These are phyloP conservation scores for Corylus americana DNA, from an alignment of 306 rosid genomes.

Conservation along the genomic window DNA sequence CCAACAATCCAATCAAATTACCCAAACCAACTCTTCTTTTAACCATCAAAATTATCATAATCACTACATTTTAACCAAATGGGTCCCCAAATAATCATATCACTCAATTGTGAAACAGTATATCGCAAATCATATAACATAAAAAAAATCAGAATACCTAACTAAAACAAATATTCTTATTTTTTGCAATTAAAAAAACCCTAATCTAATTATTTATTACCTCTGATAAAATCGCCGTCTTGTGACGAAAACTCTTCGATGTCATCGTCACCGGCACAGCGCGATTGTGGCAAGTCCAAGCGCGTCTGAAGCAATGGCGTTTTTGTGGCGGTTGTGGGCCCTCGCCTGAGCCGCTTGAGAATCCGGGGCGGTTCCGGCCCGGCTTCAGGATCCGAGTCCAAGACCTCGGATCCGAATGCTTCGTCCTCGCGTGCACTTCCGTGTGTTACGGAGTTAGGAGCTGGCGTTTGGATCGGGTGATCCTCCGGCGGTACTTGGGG, in stretches of 20 bases:
- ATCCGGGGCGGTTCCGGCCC: conserved; percentile 26
- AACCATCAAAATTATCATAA: background rate
- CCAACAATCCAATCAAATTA: background rate
- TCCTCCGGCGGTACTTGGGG: conserved; percentile 25
- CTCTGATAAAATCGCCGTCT: conserved; percentile 29
- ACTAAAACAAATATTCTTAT: too few species aligned
- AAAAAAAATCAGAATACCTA: background rate
- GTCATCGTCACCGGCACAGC: conserved; percentile 33
- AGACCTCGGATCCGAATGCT: conserved; percentile 16
- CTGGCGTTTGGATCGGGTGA: background rate
- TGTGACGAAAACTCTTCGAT: conserved; percentile 50
- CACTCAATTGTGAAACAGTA: background rate
- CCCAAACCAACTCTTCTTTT: background rate
- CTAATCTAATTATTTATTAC: background rate
- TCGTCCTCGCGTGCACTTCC: background rate
- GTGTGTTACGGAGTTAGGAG: conserved; percentile 2
- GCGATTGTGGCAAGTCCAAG: background rate
- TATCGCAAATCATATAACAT: background rate
- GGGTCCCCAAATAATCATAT: background rate
- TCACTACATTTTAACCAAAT: background rate
- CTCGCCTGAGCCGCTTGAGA: conserved; percentile 51
- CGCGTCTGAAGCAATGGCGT: background rate
- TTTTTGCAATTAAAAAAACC: too few species aligned
- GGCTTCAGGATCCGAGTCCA: conserved; percentile 22
- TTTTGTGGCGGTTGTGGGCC: conserved; percentile 12